Evolutionary conservation across 306 rosid genomes (phyloP).

Genomic region (Fragaria nilgerrensis): DNA sequence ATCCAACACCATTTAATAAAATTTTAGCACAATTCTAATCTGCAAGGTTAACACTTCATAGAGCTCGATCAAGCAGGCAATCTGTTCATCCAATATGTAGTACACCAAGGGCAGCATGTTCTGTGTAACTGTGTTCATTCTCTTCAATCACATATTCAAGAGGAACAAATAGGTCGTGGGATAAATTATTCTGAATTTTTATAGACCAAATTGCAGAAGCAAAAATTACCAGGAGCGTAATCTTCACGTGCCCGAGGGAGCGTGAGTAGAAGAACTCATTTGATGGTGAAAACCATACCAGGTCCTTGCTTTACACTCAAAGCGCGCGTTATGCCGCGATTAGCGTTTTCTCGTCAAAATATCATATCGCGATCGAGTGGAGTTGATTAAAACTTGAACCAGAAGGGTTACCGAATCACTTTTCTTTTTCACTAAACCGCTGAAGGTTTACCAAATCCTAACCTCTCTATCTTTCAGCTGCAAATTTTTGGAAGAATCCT

Average conservation of each 20-base stretch:
- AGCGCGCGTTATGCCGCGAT: neutral
- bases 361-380: neutral
- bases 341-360: neutral
- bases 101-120: neutral
- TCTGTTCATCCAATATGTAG: neutral
- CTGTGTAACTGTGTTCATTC: neutral
- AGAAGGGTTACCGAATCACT: conserved; percentile 37
- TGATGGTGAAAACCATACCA: conserved; percentile 26
- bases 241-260: neutral
- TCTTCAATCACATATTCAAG: neutral
- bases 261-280: conserved; percentile 5
- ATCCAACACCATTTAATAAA: neutral
- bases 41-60: neutral
- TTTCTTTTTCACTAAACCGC: neutral
- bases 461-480: conserved; percentile 11
- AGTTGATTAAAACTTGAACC: neutral
- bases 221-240: neutral
- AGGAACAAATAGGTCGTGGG: neutral
- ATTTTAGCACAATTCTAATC: neutral
- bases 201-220: neutral
- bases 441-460: conserved; percentile 43
- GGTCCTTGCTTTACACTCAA: conserved; percentile 9
- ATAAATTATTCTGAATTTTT: neutral
- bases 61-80: neutral
- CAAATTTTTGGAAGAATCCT: conserved; percentile 30